Base-by-base conservation (phyloP, 192 early-diverging fungal genomes). In the Pecoramyces ruminantium region DNA sequence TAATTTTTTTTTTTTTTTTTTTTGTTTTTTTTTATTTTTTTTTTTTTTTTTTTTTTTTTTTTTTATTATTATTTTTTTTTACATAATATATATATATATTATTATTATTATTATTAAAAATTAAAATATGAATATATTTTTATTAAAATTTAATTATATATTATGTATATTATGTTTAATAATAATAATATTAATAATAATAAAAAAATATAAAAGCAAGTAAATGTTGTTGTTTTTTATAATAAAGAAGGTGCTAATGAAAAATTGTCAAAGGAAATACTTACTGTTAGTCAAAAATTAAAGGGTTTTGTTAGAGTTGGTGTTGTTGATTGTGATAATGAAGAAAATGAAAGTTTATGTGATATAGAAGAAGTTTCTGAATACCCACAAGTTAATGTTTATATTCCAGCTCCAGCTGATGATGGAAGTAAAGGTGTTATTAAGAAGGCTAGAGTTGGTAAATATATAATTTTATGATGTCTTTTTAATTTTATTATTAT, bases 251-350 rank as follows among this genome's bases (percentile, higher is more conserved):
- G 42, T 4, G 42, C 42, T 21, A 51, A 51, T 51, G 42, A 51
- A 51, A 51, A 6, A 51, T 51, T 51, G 13, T 21, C 42, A 21
- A 51, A 51, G 13, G 42, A 51, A 51, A 51, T 51, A 17, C 1
- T 6, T 51, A 51, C 42, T 21, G 42, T 51, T 51, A 51, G 42
- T 51, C 85, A 86, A 29, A 95, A 95, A 83, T 82, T 96, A 29
- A 89, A 91, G 39, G 95, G 95, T 25, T 85, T 96, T 13, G 96
- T 90, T 25, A 94, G 93, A 84, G 88, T 97, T 79, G 95, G 88
- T 29, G 93, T 93, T 12, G 87, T 99, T n/a, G 88, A 99, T 85
- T 99, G 97, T 85, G 96, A 99, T 84, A 89, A 91, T 34, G 90
- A 95, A 77, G 81, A 79, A 34, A 95, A 97, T 87, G 88, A 88